A percentile compares a stretch with the other conserved stretches of the same genome.
Conservation (phyloP, 768 basidiomycete species). For the Collybia nuda region DNA sequence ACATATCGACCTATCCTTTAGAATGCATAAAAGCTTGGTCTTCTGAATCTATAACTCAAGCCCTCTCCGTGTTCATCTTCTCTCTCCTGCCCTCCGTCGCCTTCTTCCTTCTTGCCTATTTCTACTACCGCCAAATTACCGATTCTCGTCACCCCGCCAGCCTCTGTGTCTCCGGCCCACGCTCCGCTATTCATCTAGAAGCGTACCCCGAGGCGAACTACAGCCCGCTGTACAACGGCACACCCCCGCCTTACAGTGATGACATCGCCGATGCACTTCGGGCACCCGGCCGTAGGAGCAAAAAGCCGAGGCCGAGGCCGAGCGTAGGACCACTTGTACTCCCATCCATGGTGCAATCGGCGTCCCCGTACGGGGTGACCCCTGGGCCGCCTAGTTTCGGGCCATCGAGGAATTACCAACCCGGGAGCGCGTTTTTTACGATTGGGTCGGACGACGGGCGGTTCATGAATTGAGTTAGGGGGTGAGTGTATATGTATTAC, state of each 20-base stretch:
- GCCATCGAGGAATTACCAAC: constrained; percentile 5
- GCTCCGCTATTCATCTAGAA: constrained; percentile 11
- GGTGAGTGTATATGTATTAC: too few relatives aligned
- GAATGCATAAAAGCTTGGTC: constrained; percentile 41
- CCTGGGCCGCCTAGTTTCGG: constrained; percentile 27
- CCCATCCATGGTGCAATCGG: constrained; percentile 26
- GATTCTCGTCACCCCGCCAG: constrained; percentile 35
- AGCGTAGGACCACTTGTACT: constrained; percentile 14
- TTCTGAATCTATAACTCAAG: constrained; percentile 33
- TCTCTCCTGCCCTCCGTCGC: constrained; percentile 33
- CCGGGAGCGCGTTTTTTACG: constrained; percentile 1
- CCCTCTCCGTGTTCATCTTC: constrained; percentile 36
- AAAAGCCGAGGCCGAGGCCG: neutral
- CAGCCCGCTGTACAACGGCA: constrained; percentile 4
- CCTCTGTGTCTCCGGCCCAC: constrained; percentile 6
- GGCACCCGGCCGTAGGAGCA: neutral
- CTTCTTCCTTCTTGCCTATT: constrained; percentile 35
- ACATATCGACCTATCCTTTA: constrained; percentile 9
- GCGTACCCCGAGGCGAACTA: constrained; percentile 2
- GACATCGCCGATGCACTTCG: constrained; percentile 1
- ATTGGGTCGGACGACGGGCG: neutral
- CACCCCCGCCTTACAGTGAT: neutral
- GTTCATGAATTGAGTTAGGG: too few relatives aligned
- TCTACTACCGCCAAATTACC: constrained; percentile 38
- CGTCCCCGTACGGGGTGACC: constrained; percentile 23